Evolutionary conservation across 106 monocot genomes (phyloP).

Genomic region (Xerophyta viscosa): DNA sequence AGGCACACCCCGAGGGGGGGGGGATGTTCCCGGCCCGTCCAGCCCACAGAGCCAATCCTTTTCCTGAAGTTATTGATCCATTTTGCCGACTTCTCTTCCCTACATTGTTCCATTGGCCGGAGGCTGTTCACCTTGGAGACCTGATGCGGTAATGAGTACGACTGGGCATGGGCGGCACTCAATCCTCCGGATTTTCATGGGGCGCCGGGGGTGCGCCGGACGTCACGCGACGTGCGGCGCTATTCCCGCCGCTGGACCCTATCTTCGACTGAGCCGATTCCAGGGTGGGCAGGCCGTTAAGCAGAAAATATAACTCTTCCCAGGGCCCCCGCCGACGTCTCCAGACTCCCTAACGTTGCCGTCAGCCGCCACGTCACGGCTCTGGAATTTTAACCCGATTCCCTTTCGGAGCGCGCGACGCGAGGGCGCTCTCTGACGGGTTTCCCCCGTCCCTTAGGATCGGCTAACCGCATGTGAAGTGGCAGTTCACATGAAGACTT

Average conservation of each 20-base stretch:
- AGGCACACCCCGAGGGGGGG: too few species aligned
- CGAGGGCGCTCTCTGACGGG: slow-evolving; percentile 17
- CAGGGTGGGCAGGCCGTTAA: slow-evolving; percentile 4
- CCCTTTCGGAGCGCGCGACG: slow-evolving; percentile 20
- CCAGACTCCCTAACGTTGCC: slow-evolving; percentile 7
- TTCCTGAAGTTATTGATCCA: slow-evolving; percentile 24
- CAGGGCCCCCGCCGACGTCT: slow-evolving; percentile 14
- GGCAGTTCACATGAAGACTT: slow-evolving; percentile 24
- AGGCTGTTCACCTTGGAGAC: slow-evolving; percentile 35
- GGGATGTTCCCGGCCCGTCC: too few species aligned
- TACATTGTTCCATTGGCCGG: slow-evolving; percentile 29
- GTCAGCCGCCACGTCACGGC: slow-evolving; percentile 13
- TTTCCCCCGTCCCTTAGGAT: slow-evolving; percentile 22
- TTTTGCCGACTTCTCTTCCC: slow-evolving; percentile 36
- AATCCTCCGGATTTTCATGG: slow-evolving; percentile 23
- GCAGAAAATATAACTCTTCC: slow-evolving; percentile 27
- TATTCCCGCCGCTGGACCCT: slow-evolving; percentile 9
- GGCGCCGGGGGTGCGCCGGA: not conserved
- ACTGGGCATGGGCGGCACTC: slow-evolving; percentile 20
- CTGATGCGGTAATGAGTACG: slow-evolving; percentile 29
- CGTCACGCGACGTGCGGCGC: slow-evolving; percentile 1
- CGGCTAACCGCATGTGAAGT: slow-evolving; percentile 24
- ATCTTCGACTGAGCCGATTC: slow-evolving; percentile 5
- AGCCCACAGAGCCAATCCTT: slow-evolving; percentile 34
- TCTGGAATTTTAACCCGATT: slow-evolving; percentile 27